Conservation (phyloP, 352 stramenopile species). For the Aphanomyces astaci region DNA sequence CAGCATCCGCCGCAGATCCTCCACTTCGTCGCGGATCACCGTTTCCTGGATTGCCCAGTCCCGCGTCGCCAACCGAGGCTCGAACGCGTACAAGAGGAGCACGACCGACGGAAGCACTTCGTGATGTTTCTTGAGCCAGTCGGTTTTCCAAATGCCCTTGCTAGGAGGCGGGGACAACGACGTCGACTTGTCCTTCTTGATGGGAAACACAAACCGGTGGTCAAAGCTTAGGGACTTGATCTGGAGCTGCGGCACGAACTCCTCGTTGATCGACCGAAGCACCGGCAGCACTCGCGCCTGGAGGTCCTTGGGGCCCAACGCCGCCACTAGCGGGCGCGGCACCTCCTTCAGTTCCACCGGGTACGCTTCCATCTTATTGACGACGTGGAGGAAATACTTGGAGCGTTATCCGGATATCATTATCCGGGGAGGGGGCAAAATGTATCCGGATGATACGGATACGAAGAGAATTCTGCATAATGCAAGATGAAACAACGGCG, state of each 20-base stretch:
- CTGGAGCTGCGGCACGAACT: conserved; percentile 75
- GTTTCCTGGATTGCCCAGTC: conserved; percentile 69
- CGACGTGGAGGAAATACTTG: too few relatives aligned
- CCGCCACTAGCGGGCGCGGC: conserved; percentile 76
- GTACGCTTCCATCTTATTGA: conserved; percentile 81
- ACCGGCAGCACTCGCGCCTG: conserved; percentile 62
- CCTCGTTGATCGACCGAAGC: conserved; percentile 66
- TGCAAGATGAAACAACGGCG: too few relatives aligned
- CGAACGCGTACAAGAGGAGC: conserved; percentile 78
- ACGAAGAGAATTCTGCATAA: too few relatives aligned
- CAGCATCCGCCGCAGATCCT: conserved; percentile 56
- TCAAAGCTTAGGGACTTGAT: conserved; percentile 57
- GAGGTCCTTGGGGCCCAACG: conserved; percentile 62
- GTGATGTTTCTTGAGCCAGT: conserved; percentile 84
- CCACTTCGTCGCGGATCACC: conserved; percentile 61
- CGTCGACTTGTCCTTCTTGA: conserved; percentile 62
- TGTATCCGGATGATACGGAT: neutral
- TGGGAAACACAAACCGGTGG: conserved; percentile 54
- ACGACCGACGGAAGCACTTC: conserved; percentile 69
- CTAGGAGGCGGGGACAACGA: too few relatives aligned
- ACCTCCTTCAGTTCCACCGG: conserved; percentile 77
- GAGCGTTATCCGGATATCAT: neutral
- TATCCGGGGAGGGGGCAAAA: too few relatives aligned
- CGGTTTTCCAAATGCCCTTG: conserved; percentile 64
- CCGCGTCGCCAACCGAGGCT: conserved; percentile 56